These are phyloP conservation scores for Rozella allomycis DNA, from an alignment of 371 early-diverging fungal genomes.

Conservation along the genomic window DNA sequence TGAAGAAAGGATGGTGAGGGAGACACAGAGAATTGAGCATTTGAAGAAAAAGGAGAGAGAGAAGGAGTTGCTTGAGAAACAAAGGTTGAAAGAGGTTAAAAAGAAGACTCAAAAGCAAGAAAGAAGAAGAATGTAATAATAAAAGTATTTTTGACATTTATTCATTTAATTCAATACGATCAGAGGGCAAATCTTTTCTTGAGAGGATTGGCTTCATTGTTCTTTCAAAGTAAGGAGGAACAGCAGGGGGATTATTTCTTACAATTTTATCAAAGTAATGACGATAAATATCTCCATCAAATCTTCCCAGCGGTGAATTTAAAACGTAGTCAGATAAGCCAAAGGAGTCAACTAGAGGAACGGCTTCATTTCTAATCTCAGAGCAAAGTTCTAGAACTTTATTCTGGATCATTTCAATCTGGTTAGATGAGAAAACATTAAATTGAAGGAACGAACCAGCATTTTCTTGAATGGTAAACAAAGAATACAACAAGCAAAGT, in stretches of 20 bases:
- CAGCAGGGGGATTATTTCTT: conserved; percentile 35
- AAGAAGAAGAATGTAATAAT: too few species aligned
- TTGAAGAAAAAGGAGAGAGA: too few species aligned
- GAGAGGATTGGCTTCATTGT: conserved; percentile 64
- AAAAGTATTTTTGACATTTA: too few species aligned
- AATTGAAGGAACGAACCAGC: conserved; percentile 67
- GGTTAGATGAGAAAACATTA: conserved; percentile 49
- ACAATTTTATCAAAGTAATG: conserved; percentile 66
- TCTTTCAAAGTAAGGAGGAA: conserved; percentile 52
- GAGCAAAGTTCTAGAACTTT: conserved; percentile 37
- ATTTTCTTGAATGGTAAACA: conserved; percentile 58
- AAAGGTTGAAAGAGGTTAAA: too few species aligned
- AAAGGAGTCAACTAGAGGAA: conserved; percentile 68
- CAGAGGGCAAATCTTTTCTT: too few species aligned
- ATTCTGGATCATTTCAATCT: conserved; percentile 39
- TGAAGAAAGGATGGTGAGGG: too few species aligned
- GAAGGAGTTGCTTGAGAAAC: too few species aligned
- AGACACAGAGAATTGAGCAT: too few species aligned
- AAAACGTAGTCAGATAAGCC: conserved; percentile 62
- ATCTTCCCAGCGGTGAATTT: conserved; percentile 68
- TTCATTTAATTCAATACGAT: too few species aligned
- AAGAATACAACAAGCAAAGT: conserved; percentile 56
- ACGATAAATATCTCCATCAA: conserved; percentile 58
- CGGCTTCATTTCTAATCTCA: conserved; percentile 32
- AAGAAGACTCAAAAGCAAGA: too few species aligned